phyloP scores from a whole-genome alignment of 2,329 filamentous ascomycete species.

The Ascosphaera pollenicola region DNA sequence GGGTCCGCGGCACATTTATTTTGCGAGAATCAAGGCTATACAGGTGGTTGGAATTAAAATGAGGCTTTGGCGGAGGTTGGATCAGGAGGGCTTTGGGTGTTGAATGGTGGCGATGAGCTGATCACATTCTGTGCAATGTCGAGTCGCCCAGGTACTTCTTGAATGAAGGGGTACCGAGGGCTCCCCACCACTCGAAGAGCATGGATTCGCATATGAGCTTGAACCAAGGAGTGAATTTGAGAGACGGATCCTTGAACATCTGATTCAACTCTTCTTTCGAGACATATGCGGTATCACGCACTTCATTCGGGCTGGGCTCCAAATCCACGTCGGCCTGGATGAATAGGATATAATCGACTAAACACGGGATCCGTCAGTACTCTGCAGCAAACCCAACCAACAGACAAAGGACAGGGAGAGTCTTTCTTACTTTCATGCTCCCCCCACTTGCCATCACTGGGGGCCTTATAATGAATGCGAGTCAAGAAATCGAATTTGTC shows the following conservation, averaged over 20 bases:
- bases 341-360: slow-evolving; percentile 97
- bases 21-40: too few species aligned
- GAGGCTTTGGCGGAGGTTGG: too few species aligned
- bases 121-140: slow-evolving; percentile 63
- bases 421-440: slow-evolving; percentile 74
- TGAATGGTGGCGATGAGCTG: too few species aligned
- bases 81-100: too few species aligned
- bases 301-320: slow-evolving; percentile 71
- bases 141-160: slow-evolving; percentile 73
- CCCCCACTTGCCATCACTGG: slow-evolving; percentile 94
- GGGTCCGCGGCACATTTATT: too few species aligned
- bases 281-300: slow-evolving; percentile 65
- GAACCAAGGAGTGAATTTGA: slow-evolving; percentile 97
- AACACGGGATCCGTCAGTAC: slow-evolving; percentile 7
- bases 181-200: slow-evolving; percentile 94
- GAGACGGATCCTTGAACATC: slow-evolving; percentile 58
- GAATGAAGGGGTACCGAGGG: slow-evolving; percentile 50
- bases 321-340: slow-evolving; percentile 86
- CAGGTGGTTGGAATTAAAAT: too few species aligned
- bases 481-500: slow-evolving; percentile 89
- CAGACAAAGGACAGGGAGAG: background rate
- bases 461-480: slow-evolving; percentile 93
- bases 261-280: slow-evolving; percentile 58
- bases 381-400: background rate
- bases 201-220: slow-evolving; percentile 96